phyloP scores from a whole-genome alignment of 768 basidiomycete species.

The Gautieria morchelliformis region DNA sequence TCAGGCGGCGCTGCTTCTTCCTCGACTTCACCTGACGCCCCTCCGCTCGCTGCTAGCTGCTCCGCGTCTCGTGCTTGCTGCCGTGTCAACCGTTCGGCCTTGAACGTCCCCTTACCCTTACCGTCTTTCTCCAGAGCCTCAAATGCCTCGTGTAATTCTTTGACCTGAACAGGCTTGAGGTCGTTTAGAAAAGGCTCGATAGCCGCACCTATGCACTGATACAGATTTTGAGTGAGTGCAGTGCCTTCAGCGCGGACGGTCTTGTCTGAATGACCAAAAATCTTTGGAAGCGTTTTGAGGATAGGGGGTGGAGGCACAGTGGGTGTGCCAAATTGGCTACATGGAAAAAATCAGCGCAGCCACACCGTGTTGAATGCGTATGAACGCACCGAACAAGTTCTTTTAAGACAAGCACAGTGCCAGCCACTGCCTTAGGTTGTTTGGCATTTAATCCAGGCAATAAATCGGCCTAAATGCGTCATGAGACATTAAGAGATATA shows the following conservation, averaged over 20 bases:
- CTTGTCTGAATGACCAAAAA: conserved; percentile 93
- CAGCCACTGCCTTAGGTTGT: conserved; percentile 89
- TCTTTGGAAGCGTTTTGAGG: conserved; percentile 83
- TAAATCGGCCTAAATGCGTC: conserved; percentile 50
- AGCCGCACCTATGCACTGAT: conserved; percentile 66
- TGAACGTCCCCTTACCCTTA: conserved; percentile 73
- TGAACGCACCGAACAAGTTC: conserved; percentile 71
- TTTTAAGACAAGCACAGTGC: conserved; percentile 64
- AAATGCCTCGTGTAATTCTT: conserved; percentile 89
- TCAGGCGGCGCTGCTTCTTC: conserved; percentile 56
- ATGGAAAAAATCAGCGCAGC: background rate
- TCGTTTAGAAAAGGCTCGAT: conserved; percentile 82
- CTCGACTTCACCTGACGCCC: conserved; percentile 23
- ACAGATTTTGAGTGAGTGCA: conserved; percentile 61
- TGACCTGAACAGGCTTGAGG: conserved; percentile 93
- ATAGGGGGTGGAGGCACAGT: conserved; percentile 66
- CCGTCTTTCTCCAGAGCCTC: conserved; percentile 76
- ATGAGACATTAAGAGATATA: background rate
- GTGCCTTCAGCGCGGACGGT: conserved; percentile 89
- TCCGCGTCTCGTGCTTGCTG: conserved; percentile 57
- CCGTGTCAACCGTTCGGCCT: conserved; percentile 72
- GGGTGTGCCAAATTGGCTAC: conserved; percentile 64
- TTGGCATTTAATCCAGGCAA: conserved; percentile 82
- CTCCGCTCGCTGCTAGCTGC: conserved; percentile 29
- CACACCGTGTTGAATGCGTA: background rate